Evolutionary conservation across 1,284 basidiomycete genomes (phyloP).

Genomic region (Fistulinella staudtii): DNA sequence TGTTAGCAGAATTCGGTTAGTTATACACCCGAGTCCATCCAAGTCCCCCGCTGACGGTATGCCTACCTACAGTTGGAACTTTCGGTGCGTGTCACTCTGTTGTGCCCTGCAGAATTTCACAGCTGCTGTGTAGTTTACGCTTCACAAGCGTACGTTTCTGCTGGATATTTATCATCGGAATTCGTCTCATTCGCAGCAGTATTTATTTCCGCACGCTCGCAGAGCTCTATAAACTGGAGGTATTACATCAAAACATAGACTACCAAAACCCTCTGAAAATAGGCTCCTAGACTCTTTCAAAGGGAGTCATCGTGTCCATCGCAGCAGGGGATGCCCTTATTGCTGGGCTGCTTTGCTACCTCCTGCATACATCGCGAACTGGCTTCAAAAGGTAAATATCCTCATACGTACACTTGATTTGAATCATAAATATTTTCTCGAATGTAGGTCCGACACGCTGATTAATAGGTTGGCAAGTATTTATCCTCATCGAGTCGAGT

Average conservation of each 20-base stretch:
- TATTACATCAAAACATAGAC: slow-evolving; percentile 1
- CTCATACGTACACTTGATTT: background rate
- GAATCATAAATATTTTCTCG: background rate
- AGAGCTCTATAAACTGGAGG: too few relatives aligned
- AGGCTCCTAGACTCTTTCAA: background rate
- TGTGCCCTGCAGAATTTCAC: too few relatives aligned
- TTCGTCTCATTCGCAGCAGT: too few relatives aligned
- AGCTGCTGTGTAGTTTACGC: too few relatives aligned
- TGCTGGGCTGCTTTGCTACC: slow-evolving; percentile 43
- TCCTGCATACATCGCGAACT: slow-evolving; percentile 50
- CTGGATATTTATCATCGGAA: too few relatives aligned
- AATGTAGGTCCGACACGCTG: slow-evolving; percentile 41
- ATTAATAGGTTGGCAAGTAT: slow-evolving; percentile 39
- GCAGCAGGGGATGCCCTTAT: slow-evolving; percentile 51
- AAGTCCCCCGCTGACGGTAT: too few relatives aligned
- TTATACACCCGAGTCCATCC: too few relatives aligned
- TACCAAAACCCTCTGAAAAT: too few relatives aligned
- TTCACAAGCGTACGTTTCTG: too few relatives aligned
- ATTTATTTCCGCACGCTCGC: too few relatives aligned
- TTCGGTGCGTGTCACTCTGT: too few relatives aligned
- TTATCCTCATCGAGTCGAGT: background rate
- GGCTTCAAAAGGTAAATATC: slow-evolving; percentile 45
- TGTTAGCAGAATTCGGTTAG: slow-evolving; percentile 48
- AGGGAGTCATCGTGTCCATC: background rate
- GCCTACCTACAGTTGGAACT: too few relatives aligned